Percentiles rank a stretch among this genome's conserved stretches.
These are phyloP conservation scores for Geotrichum europaeum DNA, from an alignment of 1,139 yeast species.

Conservation along the genomic window DNA sequence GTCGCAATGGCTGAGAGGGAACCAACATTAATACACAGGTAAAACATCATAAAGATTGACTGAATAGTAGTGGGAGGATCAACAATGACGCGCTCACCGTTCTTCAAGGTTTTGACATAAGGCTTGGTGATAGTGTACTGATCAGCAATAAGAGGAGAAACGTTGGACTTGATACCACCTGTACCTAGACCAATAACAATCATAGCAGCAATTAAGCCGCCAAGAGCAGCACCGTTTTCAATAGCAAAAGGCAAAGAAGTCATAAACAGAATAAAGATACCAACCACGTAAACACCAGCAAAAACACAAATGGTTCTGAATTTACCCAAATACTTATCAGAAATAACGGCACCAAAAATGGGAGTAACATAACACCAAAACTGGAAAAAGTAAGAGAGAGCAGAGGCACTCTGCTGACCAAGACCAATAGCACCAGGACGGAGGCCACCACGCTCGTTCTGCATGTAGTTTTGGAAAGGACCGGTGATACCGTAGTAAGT, in stretches of 20 bases:
- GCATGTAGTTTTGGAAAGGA: conserved; percentile 76
- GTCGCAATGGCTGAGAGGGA: conserved; percentile 74
- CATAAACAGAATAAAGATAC: conserved; percentile 57
- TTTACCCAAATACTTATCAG: conserved; percentile 72
- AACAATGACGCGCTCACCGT: conserved; percentile 62
- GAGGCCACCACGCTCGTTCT: conserved; percentile 36
- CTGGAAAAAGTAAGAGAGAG: conserved; percentile 68
- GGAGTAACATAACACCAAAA: conserved; percentile 84
- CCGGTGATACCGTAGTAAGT: conserved; percentile 77
- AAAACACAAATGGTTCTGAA: conserved; percentile 61
- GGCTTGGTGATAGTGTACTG: conserved; percentile 57
- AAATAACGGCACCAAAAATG: conserved; percentile 65
- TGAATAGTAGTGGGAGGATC: conserved; percentile 69
- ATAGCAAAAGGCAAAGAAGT: conserved; percentile 67
- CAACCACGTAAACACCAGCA: conserved; percentile 53
- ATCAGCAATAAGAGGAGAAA: conserved; percentile 74
- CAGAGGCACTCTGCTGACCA: conserved; percentile 63
- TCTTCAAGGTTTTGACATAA: conserved; percentile 51
- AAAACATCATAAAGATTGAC: conserved; percentile 69
- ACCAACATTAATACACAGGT: conserved; percentile 76
- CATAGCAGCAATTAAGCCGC: conserved; percentile 53
- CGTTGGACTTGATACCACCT: conserved; percentile 77
- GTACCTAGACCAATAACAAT: conserved; percentile 70
- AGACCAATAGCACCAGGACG: conserved; percentile 56
- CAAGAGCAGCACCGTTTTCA: conserved; percentile 42